phyloP scores from a whole-genome alignment of 2,329 filamentous ascomycete species.

The Claviceps sp. region DNA sequence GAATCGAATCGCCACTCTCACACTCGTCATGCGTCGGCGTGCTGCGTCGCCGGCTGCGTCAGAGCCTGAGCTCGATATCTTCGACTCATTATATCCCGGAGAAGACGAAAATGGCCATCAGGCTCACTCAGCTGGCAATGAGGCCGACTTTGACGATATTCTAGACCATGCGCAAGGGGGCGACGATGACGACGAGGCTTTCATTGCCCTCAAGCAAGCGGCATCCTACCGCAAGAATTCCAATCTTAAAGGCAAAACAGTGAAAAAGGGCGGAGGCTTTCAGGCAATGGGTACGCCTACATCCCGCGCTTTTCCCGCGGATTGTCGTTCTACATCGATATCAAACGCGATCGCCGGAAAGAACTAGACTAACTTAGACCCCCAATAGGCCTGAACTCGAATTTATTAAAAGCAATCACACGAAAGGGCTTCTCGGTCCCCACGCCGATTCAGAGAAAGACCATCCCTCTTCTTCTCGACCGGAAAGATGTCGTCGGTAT shows the following conservation, averaged over 20 bases:
- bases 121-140: conserved; percentile 23
- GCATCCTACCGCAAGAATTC: conserved; percentile 76
- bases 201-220: conserved; percentile 79
- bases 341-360: background rate
- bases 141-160: conserved; percentile 47
- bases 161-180: conserved; percentile 34
- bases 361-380: background rate
- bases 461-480: conserved; percentile 82
- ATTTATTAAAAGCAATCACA: conserved; percentile 78
- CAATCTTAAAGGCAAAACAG: conserved; percentile 70
- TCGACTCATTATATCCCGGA: conserved; percentile 58
- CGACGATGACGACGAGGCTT: conserved; percentile 66
- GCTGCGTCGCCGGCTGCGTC: conserved; percentile 70
- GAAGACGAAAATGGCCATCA: conserved; percentile 35
- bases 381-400: conserved; percentile 54
- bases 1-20: background rate
- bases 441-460: conserved; percentile 93
- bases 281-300: conserved; percentile 66
- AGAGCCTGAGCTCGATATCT: conserved; percentile 86
- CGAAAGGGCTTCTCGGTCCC: conserved; percentile 93
- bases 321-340: background rate
- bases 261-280: conserved; percentile 93
- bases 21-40: conserved; percentile 50
- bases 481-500: conserved; percentile 96
- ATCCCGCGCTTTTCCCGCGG: background rate